Base-by-base conservation (phyloP, 495 filamentous ascomycete species). In the Penicillium desertorum region DNA sequence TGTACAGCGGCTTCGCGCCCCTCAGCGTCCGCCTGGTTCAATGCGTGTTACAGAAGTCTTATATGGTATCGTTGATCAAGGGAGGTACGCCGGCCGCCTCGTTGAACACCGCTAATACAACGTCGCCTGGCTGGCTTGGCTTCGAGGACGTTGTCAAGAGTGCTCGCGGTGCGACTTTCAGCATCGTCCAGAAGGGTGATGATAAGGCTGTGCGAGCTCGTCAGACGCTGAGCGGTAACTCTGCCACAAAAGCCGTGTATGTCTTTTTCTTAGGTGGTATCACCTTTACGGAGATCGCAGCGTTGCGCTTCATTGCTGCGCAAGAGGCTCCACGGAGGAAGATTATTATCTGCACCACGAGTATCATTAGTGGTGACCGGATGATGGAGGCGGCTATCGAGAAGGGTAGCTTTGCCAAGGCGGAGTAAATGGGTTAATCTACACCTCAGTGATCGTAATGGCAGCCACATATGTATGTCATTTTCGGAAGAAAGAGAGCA, bases 1-100 rank as follows among this genome's bases (percentile, higher is more conserved):
- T 96, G 34, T 99, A 96, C 77, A 93, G 89, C 61, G 95, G 95
- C 45, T 98, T 97, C 69, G 95, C 95, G 6, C 94, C 95, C 3
- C 81, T 99, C 22, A 95, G 89, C 54, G 81, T 98, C 58, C 89
- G 95, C 16, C 83, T 99, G 17, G 88, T 99, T n/a, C 95, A 99
- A 73, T 94, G 89, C 62, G 81, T 98, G 34, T 71, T 98, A 52
- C 93, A 98, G 71, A 99, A 99, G 71, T 83, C 86, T 43, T 88
- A 90, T 59, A 79, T 93, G 39, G 75, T 88, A 5, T 86, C 86
- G 6, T 81, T 91, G 17, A 85, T 85, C 50, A 81, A 81, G 53
- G 84, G 86, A 29, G 73, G 78, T 11, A 46, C 70, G 8, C 76
- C 77, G 25, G 69, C 79, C 3, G 75, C 76, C 16, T 72, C 77